Conservation (phyloP, 345 rosid species). For the Eucalyptus urophylla region DNA sequence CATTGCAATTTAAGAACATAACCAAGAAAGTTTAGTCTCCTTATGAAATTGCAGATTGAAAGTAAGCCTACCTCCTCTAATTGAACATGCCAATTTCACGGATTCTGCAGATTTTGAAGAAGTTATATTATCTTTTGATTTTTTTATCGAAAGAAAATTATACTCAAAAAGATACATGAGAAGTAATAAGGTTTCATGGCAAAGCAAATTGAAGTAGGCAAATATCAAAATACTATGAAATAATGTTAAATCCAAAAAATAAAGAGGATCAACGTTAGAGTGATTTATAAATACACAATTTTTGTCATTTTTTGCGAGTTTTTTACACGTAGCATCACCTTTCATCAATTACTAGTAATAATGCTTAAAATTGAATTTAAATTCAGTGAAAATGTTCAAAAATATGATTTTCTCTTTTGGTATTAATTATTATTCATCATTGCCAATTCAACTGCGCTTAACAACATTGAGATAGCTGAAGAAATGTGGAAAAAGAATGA, state of each 20-base stretch:
- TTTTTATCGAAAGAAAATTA: too few species aligned
- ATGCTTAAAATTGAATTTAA: not conserved
- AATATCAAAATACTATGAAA: accelerated
- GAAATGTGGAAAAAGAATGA: not conserved
- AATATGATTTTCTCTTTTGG: not conserved
- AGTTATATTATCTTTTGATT: not conserved
- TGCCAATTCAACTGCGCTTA: not conserved
- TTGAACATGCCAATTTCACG: not conserved
- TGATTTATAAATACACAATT: not conserved
- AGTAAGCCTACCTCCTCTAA: not conserved
- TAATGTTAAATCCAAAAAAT: too few species aligned
- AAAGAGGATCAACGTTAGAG: too few species aligned
- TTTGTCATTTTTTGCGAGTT: not conserved
- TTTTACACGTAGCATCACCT: not conserved
- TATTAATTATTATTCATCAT: not conserved
- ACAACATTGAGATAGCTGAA: not conserved
- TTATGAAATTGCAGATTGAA: not conserved
- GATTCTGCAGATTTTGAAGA: not conserved
- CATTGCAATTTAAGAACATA: not conserved
- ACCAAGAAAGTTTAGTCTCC: not conserved
- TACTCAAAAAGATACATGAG: too few species aligned
- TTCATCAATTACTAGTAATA: not conserved
- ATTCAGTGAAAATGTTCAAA: not conserved
- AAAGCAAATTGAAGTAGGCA: too few species aligned
- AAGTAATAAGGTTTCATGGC: too few species aligned